phyloP scores from a whole-genome alignment of 345 rosid species.

The Hirschfeldia incana region DNA sequence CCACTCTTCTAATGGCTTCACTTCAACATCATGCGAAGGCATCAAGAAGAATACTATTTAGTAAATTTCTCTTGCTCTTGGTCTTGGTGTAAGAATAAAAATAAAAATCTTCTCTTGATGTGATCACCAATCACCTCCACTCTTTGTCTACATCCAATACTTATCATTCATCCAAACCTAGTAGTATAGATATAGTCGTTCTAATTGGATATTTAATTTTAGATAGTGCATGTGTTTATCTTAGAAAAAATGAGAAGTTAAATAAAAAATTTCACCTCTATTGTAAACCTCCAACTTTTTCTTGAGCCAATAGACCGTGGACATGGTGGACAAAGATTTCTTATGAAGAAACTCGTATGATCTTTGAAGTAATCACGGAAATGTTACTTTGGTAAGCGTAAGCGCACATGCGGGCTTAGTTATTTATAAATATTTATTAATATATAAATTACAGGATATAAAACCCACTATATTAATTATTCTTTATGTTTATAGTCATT shows the following conservation, averaged over 20 bases:
- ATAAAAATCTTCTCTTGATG: conserved; percentile 40
- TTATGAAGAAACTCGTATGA: conserved; percentile 45
- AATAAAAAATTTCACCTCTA: conserved; percentile 41
- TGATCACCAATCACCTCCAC: conserved; percentile 48
- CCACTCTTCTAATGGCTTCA: conserved; percentile 64
- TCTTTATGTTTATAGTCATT: too few species aligned
- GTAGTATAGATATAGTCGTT: background rate
- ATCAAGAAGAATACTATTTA: conserved; percentile 59
- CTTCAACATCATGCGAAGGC: conserved; percentile 53
- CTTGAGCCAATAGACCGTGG: conserved; percentile 72
- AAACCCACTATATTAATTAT: too few species aligned
- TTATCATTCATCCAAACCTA: conserved; percentile 59
- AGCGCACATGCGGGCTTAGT: conserved; percentile 24
- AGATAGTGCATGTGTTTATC: conserved; percentile 4
- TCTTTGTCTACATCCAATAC: conserved; percentile 56
- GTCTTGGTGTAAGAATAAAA: too few species aligned
- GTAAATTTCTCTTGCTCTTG: conserved; percentile 46
- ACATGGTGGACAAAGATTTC: conserved; percentile 78
- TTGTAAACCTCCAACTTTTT: conserved; percentile 76
- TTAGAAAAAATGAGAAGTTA: background rate
- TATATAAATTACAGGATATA: too few species aligned
- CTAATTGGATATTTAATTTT: background rate
- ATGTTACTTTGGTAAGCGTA: conserved; percentile 46
- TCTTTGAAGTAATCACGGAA: conserved; percentile 49
- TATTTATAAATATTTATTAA: too few species aligned